Evolutionary conservation across 176 grass and related monocot species (phyloP), one percentile per base, ranked within the genome.

Genomic region (Rhynchospora tenuis): DNA sequence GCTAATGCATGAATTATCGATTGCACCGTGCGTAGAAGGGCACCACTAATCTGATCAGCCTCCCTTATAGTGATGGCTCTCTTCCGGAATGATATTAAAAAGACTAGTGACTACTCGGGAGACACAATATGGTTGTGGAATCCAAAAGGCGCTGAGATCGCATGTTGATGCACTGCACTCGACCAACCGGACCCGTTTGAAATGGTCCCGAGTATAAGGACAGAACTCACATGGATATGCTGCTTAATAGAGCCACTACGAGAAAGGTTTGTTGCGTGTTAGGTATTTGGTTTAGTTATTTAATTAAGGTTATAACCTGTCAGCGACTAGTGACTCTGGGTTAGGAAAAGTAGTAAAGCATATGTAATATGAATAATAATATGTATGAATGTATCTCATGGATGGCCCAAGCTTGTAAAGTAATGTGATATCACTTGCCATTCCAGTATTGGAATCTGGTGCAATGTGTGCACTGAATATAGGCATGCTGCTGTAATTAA

Each of bases 291-390:
- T 81, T 12, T 47, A 12, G 5, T 38, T 38, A 38, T 38, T 38
- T 38, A 38, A 2, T 38, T 38, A 38, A 38, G 33, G 33, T 38
- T 13, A 15, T 56, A 81, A 82, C 61, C 43, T 82, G 45, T 65
- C 79, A 47, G 64, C 29, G 79, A 81, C n/a, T 81, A 42, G 58
- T 81, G 59, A 23, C 38, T 81, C 43, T 64, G 15, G 27, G 79
- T 60, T 81, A 13, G 28, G 16, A 22, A 62, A 80, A 1, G 12
- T 62, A 23, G 9, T 80, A 38, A 26, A 33, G 54, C 5, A 31
- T 33, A 31, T 33, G 51, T 38, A 10, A 38, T 17, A 46, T 46
- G 28, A 33, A 77, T 48, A 76, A 63, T 81, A 81, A 61, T 38
- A 2, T 38, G 33, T 23, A 46, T 81, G 44, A 4, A 2, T 38